phyloP scores from a whole-genome alignment of 768 basidiomycete species.

The Lepiota venenata region DNA sequence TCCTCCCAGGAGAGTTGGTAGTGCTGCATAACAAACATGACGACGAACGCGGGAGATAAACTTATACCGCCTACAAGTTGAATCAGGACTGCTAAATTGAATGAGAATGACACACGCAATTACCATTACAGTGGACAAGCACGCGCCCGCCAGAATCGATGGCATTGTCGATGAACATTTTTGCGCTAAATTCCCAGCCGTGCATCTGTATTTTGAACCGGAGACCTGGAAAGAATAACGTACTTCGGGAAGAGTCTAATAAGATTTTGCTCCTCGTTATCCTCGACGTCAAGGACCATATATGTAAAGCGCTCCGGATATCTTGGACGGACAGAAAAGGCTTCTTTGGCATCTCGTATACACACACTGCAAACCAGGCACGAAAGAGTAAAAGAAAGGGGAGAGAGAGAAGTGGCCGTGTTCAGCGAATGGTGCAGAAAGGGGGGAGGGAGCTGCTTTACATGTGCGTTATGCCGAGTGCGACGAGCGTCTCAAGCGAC shows the following conservation, averaged over 20 bases:
- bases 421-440: conserved; percentile 6
- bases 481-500: conserved; percentile 62
- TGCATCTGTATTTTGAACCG: neutral
- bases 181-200: conserved; percentile 52
- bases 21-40: conserved; percentile 92
- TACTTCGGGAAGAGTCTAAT: conserved; percentile 88
- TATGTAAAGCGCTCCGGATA: conserved; percentile 81
- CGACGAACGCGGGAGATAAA: conserved; percentile 83
- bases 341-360: conserved; percentile 86
- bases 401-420: conserved; percentile 17
- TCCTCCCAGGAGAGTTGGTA: conserved; percentile 84
- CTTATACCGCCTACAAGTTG: conserved; percentile 70
- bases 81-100: neutral
- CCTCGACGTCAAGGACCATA: conserved; percentile 81
- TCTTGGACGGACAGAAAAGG: conserved; percentile 84
- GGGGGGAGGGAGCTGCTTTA: conserved; percentile 25
- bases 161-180: conserved; percentile 70
- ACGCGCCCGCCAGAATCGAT: conserved; percentile 65
- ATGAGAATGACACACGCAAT: conserved; percentile 14
- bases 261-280: conserved; percentile 93
- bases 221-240: conserved; percentile 19
- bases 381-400: neutral
- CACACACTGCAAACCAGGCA: conserved; percentile 57
- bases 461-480: conserved; percentile 82
- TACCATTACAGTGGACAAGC: conserved; percentile 88